Evolutionary conservation across 2,329 filamentous ascomycete genomes (phyloP).

Genomic region (Domatiomyces globalis): DNA sequence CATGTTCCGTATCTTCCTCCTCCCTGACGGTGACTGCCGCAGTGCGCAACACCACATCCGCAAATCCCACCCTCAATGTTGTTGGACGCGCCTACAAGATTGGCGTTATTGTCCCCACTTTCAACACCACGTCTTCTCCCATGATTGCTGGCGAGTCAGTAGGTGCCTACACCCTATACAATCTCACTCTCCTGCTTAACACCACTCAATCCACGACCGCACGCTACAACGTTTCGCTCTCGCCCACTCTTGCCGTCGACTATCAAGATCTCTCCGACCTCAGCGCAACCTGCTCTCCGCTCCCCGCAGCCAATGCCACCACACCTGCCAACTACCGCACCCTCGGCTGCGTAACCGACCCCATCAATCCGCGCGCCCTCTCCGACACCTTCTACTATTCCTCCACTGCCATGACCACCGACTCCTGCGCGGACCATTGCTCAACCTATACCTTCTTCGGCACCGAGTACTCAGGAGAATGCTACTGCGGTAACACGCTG

Average conservation of each 20-base stretch:
- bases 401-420: constrained; percentile 17
- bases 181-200: not conserved
- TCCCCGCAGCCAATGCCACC: not conserved
- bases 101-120: not conserved
- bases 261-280: not conserved
- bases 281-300: not conserved
- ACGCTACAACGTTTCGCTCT: not conserved
- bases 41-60: not conserved
- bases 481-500: constrained; percentile 23
- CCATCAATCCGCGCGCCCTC: not conserved
- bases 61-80: not conserved
- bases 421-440: constrained; percentile 20
- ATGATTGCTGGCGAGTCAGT: not conserved
- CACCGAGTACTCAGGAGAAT: constrained; percentile 24
- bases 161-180: not conserved
- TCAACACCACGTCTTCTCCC: not conserved
- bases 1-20: not conserved
- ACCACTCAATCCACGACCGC: not conserved
- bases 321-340: not conserved
- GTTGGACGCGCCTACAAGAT: not conserved
- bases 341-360: constrained; percentile 1
- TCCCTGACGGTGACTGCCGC: not conserved
- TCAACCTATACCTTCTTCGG: constrained; percentile 21
- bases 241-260: not conserved
- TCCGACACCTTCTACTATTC: constrained; percentile 6